Conservation (phyloP, 2,329 filamentous ascomycete species). For the Hysterium pulicare region DNA sequence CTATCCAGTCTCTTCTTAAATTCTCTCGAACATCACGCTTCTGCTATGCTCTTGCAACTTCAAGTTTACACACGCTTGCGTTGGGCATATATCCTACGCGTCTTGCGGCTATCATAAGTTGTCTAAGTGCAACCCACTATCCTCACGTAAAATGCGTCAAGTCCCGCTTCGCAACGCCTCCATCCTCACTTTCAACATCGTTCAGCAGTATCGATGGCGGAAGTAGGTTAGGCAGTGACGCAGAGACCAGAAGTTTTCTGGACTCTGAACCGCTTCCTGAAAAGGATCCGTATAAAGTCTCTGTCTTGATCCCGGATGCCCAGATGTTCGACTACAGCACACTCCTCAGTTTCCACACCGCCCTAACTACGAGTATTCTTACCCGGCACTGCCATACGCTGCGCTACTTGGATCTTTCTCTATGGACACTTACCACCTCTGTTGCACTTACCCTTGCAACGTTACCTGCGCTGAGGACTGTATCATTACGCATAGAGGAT, state of each 20-base stretch:
- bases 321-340: constrained; percentile 16
- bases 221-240: not conserved
- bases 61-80: constrained; percentile 62
- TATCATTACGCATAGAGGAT: constrained; percentile 25
- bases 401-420: constrained; percentile 22
- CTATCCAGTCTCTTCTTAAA: constrained; percentile 27
- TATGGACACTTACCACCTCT: constrained; percentile 25
- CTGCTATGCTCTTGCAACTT: constrained; percentile 25
- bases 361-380: constrained; percentile 23
- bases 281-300: constrained; percentile 14
- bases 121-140: constrained; percentile 38
- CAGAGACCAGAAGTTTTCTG: not conserved
- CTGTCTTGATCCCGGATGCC: constrained; percentile 20
- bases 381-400: constrained; percentile 20
- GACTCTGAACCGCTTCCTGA: constrained; percentile 1
- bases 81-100: constrained; percentile 74
- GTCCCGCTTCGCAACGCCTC: constrained; percentile 6
- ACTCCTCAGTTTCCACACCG: constrained; percentile 27
- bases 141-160: constrained; percentile 5
- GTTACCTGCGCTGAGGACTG: constrained; percentile 16
- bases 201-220: not conserved
- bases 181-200: constrained; percentile 1
- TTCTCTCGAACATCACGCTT: constrained; percentile 32
- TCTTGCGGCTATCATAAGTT: constrained; percentile 68
- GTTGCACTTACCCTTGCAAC: constrained; percentile 21